phyloP scores from a whole-genome alignment of 2,329 filamentous ascomycete genomes.

The Clonostachys chloroleuca region DNA sequence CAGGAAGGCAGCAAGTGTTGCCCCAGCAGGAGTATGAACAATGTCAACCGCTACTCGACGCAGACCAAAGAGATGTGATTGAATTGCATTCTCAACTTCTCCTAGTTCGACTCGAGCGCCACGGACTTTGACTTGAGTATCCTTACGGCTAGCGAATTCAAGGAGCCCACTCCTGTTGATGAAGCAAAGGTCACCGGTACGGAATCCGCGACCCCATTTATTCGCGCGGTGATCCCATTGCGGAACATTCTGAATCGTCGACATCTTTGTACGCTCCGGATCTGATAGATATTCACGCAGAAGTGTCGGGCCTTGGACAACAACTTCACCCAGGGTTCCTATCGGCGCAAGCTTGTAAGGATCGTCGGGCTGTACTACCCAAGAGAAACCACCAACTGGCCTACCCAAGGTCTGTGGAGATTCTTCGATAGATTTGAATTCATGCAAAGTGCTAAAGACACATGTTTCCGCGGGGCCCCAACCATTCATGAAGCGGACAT shows the following conservation, averaged over 20 bases:
- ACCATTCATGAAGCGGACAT: conserved; percentile 3
- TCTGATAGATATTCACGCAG: conserved; percentile 6
- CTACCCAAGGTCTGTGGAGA: conserved; percentile 2
- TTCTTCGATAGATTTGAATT: background rate
- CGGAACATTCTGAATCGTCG: conserved; percentile 17
- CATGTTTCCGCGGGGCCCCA: conserved; percentile 6
- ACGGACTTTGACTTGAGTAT: conserved; percentile 50
- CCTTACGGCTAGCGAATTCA: conserved; percentile 42
- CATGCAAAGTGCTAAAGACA: conserved; percentile 1
- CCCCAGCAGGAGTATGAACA: conserved; percentile 31
- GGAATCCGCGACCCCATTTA: conserved; percentile 6
- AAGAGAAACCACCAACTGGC: conserved; percentile 1
- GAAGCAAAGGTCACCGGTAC: conserved; percentile 4
- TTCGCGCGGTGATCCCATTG: conserved; percentile 1
- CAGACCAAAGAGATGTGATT: background rate
- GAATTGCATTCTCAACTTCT: conserved; percentile 7
- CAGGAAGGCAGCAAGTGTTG: conserved; percentile 36
- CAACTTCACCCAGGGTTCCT: conserved; percentile 7
- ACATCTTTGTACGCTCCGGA: conserved; percentile 11
- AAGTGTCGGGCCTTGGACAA: conserved; percentile 8
- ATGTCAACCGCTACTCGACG: conserved; percentile 27
- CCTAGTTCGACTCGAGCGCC: conserved; percentile 41
- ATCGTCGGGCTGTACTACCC: conserved; percentile 7
- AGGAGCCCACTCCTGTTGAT: conserved; percentile 23
- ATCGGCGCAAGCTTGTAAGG: conserved; percentile 7